These are phyloP conservation scores for Globisporangium lucens DNA, from an alignment of 352 stramenopile species.

Conservation along the genomic window DNA sequence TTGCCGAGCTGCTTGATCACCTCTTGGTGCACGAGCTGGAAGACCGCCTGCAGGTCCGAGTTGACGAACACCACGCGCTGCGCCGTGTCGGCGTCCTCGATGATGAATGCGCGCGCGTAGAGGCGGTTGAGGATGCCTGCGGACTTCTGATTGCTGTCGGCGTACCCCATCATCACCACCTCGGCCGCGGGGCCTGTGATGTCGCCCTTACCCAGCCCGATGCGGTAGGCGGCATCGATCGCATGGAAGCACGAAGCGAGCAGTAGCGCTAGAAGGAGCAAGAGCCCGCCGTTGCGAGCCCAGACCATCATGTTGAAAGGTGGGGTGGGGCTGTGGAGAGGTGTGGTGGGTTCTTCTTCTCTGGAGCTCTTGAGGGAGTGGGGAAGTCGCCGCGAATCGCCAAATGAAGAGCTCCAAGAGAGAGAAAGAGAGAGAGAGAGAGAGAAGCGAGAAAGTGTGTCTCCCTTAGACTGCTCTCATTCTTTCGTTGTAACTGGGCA, in stretches of 20 bases:
- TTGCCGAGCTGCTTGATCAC: conserved; percentile 31
- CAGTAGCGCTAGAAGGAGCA: background rate
- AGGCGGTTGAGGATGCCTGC: conserved; percentile 62
- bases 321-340: background rate
- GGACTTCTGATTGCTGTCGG: conserved; percentile 36
- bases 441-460: background rate
- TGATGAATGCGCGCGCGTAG: conserved; percentile 60
- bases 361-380: background rate
- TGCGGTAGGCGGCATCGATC: conserved; percentile 27
- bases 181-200: conserved; percentile 59
- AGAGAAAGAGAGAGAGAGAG: background rate
- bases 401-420: background rate
- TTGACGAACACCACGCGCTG: conserved; percentile 45
- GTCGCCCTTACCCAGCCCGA: conserved; percentile 57
- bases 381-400: background rate
- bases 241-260: background rate
- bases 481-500: no score
- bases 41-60: conserved; percentile 42
- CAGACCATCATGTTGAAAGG: background rate
- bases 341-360: background rate
- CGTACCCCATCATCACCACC: conserved; percentile 68
- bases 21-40: conserved; percentile 54
- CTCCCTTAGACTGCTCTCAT: no score
- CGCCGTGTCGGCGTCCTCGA: conserved; percentile 37
- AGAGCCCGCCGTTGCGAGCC: background rate